Evolutionary conservation across 116 monocot genomes (phyloP), one percentile per base, ranked within the genome.

Genomic region (Papilionanthe hybrid): DNA sequence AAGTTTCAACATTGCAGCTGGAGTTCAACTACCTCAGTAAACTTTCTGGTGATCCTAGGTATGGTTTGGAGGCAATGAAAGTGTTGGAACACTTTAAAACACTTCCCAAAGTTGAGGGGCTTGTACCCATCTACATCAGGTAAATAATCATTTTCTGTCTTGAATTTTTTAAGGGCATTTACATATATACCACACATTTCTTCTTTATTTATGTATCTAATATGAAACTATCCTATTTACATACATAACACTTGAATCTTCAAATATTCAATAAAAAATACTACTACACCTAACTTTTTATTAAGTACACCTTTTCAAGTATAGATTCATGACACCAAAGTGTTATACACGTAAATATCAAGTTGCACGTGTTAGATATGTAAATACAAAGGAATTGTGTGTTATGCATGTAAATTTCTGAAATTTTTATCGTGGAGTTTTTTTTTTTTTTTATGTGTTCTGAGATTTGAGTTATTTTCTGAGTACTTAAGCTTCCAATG

Each of bases 121-220:
- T 98, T 78, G 98, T 98, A 37, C 94, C 98, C 69, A 98, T 94
- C 57, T 93, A 91, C 77, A 98, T 98, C 67, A 98, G 90, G 98
- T 98, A 87, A 48, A 73, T 7, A n/a, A 45, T 25, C 44, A 43
- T 73, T 73, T 45, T 73, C 43, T 73, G 1, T 43, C 44, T 17
- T 68, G 27, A 68, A 4, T 68, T 68, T 68, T 29, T 1, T 68
- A 29, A 29, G 8, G 22, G 37, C 37, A 37, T 37, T 37, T 37
- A 37, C 37, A 37, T 37, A 37, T 3, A 37, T 37, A 37, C 0
- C 37, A 37, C 37, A 37, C 37, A 37, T 37, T 37, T 37, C 37
- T 37, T 37, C 37, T 37, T 37, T 37, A 37, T 37, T 37, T 37
- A 37, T 37, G 37, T 37, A 37, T 37, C 37, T 37, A 37, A 37